These are phyloP conservation scores for Fusarium buharicum DNA, from an alignment of 2,329 filamentous ascomycete genomes.

Conservation along the genomic window DNA sequence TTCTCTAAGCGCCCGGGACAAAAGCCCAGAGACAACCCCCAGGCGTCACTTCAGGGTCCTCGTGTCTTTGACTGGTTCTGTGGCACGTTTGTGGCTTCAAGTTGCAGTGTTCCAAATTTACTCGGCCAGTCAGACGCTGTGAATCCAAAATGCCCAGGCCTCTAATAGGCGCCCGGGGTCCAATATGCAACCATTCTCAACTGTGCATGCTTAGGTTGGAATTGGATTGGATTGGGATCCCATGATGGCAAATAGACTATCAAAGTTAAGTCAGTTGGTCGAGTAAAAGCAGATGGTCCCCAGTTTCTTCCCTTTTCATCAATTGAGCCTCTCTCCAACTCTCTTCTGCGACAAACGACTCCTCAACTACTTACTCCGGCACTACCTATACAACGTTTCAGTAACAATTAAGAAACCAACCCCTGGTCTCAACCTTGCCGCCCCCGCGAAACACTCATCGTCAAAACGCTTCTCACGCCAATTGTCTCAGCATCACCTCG, in stretches of 20 bases:
- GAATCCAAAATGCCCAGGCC: conserved; percentile 25
- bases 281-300: conserved; percentile 30
- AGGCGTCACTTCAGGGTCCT: conserved; percentile 27
- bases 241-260: conserved; percentile 12
- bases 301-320: conserved; percentile 15
- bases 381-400: conserved; percentile 15
- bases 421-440: conserved; percentile 15
- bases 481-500: conserved; percentile 40
- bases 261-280: neutral
- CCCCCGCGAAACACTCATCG: conserved; percentile 40
- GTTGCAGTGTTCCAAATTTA: conserved; percentile 44
- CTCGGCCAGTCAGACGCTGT: conserved; percentile 41
- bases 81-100: conserved; percentile 31
- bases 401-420: conserved; percentile 16
- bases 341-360: conserved; percentile 30
- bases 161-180: conserved; percentile 42
- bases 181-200: conserved; percentile 8
- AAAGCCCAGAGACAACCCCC: conserved; percentile 20
- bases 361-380: conserved; percentile 23
- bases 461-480: conserved; percentile 36
- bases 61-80: conserved; percentile 8
- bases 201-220: too few species aligned
- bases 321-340: neutral
- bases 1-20: conserved; percentile 42
- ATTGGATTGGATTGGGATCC: conserved; percentile 2